Evolutionary conservation across 2,329 filamentous ascomycete genomes (phyloP).

Genomic region (Exophiala sp.): DNA sequence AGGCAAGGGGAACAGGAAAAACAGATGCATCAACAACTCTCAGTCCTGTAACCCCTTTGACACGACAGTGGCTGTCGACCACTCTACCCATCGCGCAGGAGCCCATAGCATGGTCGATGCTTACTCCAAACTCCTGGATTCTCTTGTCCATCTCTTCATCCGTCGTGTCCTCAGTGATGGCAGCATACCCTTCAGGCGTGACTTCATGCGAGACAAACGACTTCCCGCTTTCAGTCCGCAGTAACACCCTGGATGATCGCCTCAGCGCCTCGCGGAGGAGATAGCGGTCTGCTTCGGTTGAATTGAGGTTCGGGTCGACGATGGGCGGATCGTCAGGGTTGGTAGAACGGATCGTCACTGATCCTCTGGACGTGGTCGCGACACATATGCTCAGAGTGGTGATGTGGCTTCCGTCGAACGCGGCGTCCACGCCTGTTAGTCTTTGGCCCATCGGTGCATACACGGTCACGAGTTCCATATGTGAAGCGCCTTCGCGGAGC

Average conservation of each 20-base stretch:
- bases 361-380: slow-evolving; percentile 45
- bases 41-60: slow-evolving; percentile 31
- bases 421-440: slow-evolving; percentile 4
- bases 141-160: slow-evolving; percentile 29
- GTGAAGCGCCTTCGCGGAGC: slow-evolving; percentile 11
- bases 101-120: slow-evolving; percentile 35
- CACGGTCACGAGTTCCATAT: slow-evolving; percentile 9
- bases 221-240: slow-evolving; percentile 22
- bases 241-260: slow-evolving; percentile 24
- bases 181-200: slow-evolving; percentile 5
- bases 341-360: slow-evolving; percentile 41
- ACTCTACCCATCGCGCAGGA: slow-evolving; percentile 41
- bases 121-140: slow-evolving; percentile 31
- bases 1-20: slow-evolving; percentile 37
- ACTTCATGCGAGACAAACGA: slow-evolving; percentile 18
- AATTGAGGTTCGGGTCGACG: slow-evolving; percentile 46
- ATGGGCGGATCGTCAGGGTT: slow-evolving; percentile 34
- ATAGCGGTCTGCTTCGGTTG: slow-evolving; percentile 12
- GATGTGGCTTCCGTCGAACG: slow-evolving; percentile 12
- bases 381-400: slow-evolving; percentile 3
- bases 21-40: slow-evolving; percentile 36
- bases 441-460: slow-evolving; percentile 5
- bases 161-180: slow-evolving; percentile 11
- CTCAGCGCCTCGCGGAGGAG: slow-evolving; percentile 8
- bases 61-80: slow-evolving; percentile 32